Evolutionary conservation across 2,329 filamentous ascomycete genomes (phyloP).

Genomic region (Meredithiella fracta): DNA sequence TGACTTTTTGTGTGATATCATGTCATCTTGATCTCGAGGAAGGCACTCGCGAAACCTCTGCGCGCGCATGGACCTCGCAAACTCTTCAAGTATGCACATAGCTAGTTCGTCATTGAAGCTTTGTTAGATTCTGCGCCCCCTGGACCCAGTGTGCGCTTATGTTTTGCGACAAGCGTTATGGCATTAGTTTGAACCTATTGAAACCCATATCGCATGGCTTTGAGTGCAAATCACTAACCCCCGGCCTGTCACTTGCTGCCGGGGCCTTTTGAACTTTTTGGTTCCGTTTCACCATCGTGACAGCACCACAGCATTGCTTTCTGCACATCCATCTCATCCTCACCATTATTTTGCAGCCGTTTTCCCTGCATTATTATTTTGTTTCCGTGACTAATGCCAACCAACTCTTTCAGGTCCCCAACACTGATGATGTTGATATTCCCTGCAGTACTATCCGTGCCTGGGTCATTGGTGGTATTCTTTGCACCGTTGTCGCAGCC

Average conservation of each 20-base stretch:
- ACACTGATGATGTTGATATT: constrained; percentile 34
- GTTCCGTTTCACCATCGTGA: background rate
- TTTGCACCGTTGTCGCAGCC: constrained; percentile 40
- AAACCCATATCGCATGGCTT: background rate
- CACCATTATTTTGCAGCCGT: too few relatives aligned
- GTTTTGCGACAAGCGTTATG: background rate
- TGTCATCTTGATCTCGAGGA: too few relatives aligned
- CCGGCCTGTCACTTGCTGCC: background rate
- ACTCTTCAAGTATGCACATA: too few relatives aligned
- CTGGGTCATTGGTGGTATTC: constrained; percentile 39
- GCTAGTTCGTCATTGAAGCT: background rate
- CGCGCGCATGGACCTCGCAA: too few relatives aligned
- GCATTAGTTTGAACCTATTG: background rate
- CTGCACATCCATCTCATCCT: background rate
- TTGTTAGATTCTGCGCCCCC: background rate
- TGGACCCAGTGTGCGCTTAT: background rate
- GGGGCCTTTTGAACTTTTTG: background rate
- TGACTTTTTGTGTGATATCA: too few relatives aligned
- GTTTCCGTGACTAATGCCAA: constrained; percentile 1
- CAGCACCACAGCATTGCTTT: constrained; percentile 22
- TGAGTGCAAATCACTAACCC: background rate
- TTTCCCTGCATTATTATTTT: too few relatives aligned
- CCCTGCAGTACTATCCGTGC: constrained; percentile 42
- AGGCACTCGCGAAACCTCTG: too few relatives aligned
- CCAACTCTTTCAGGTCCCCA: constrained; percentile 11